Conservation (phyloP, 352 stramenopile genomes). For the Phytopythium helicoides region DNA sequence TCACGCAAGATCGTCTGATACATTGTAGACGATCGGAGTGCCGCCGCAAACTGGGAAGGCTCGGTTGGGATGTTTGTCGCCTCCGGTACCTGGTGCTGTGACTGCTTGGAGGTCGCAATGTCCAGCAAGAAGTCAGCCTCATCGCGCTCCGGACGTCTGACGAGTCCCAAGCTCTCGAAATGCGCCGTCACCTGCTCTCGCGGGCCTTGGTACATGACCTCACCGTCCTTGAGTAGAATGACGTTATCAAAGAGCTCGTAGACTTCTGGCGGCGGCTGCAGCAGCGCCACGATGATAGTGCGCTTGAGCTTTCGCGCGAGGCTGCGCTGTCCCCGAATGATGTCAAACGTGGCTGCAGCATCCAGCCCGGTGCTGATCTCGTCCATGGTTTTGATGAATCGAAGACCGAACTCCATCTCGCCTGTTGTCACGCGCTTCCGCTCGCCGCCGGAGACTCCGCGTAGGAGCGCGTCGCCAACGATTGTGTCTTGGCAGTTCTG, state of each 20-base stretch:
- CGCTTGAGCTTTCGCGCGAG: neutral
- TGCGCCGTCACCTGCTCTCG: slow-evolving; percentile 8
- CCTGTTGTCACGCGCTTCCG: slow-evolving; percentile 71
- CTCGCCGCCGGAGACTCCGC: slow-evolving; percentile 57
- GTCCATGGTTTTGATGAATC: slow-evolving; percentile 35
- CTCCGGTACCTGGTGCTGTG: neutral
- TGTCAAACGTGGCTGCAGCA: slow-evolving; percentile 55
- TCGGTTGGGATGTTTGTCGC: neutral
- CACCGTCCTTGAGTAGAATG: slow-evolving; percentile 10
- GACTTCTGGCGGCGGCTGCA: slow-evolving; percentile 19
- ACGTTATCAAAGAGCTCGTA: slow-evolving; percentile 20
- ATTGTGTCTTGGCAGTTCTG: slow-evolving; percentile 34
- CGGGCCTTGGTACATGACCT: slow-evolving; percentile 20
- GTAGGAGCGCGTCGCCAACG: slow-evolving; percentile 31
- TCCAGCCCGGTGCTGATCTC: slow-evolving; percentile 69
- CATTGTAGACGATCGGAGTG: neutral
- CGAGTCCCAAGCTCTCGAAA: slow-evolving; percentile 15
- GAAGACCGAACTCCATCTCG: slow-evolving; percentile 80
- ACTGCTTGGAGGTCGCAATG: slow-evolving; percentile 10
- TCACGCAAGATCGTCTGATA: neutral
- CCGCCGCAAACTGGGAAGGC: neutral
- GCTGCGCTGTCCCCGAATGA: slow-evolving; percentile 12
- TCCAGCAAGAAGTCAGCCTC: slow-evolving; percentile 18
- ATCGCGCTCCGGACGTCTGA: slow-evolving; percentile 6
- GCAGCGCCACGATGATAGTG: slow-evolving; percentile 13